Evolutionary conservation across 2,329 filamentous ascomycete genomes (phyloP), one percentile per base, ranked within the genome.

Genomic region (Pleomassaria siparia): DNA sequence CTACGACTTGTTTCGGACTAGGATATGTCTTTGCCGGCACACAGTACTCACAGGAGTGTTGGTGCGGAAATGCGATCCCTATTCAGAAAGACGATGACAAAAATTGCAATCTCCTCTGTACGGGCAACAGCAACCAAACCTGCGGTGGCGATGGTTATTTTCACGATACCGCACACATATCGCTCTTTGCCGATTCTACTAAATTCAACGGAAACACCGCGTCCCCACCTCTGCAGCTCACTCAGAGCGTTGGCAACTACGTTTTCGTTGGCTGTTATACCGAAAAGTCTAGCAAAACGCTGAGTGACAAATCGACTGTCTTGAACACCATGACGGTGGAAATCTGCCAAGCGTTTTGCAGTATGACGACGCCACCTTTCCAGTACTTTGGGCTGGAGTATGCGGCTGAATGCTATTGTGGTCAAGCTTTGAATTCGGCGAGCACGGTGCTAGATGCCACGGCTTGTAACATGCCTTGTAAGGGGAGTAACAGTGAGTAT

Each of bases 51-150:
- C 43, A 66, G 11, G 79, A 83, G 55, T 82, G 80, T 56, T 83
- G 80, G 80, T 78, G 70, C 15, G 80, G 81, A 1, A 74, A 74
- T 21, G 72, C 56, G 0, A 71, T 79, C 20, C 80, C 80, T 0
- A 66, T 58, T 0, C 59, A 71, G 11, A 66, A 75, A 52, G 76
- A 78, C 1, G 66, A 66, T 15, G 74, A 78, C 0, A 49, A 42
- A 7, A 51, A 80, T 51, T 83, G 81, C 66, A 78, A 79, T 63
- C 81, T 72, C 47, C 60, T 72, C 29, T 84, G 81, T 50, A 55
- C 67, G 0, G 80, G 80, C 1, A 73, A 77, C 35, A 47, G 75
- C 22, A 74, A 75, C 48, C 70, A 82, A 55, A 71, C 76, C 13
- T 84, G 81, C 36, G 80, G 81, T 40, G 80, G 80, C 2, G 76